phyloP scores from a whole-genome alignment of 164 flowering plant species.

The Berberis vulgaris region DNA sequence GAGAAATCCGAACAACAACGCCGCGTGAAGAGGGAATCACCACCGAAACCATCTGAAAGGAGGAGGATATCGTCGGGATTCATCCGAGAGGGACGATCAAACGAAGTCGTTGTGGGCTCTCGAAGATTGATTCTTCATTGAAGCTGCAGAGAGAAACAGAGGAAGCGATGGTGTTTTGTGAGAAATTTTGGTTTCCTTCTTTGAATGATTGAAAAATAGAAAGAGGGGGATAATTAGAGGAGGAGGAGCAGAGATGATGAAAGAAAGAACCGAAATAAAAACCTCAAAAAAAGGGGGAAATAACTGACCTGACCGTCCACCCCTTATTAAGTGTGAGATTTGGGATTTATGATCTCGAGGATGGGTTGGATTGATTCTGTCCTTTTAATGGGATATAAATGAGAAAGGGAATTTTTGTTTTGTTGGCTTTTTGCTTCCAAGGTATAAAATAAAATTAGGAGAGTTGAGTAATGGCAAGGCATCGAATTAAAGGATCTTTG shows the following conservation, averaged over 20 bases:
- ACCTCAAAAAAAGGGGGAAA: not conserved
- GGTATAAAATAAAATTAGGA: too few species aligned
- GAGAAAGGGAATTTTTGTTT: not conserved
- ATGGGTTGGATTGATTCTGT: not conserved
- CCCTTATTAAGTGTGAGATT: not conserved
- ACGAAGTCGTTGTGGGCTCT: not conserved
- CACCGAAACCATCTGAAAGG: slow-evolving; percentile 13
- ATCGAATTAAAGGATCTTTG: too few species aligned
- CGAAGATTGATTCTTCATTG: slow-evolving; percentile 8
- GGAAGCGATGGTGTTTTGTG: not conserved
- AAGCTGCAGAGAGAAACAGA: not conserved
- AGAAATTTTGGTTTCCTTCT: too few species aligned
- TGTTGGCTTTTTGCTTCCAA: too few species aligned
- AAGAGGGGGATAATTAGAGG: too few species aligned
- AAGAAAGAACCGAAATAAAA: not conserved
- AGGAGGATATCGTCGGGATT: slow-evolving; percentile 5
- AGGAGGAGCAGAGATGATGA: too few species aligned
- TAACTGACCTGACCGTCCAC: not conserved
- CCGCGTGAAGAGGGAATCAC: not conserved
- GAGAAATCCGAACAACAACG: slow-evolving; percentile 2
- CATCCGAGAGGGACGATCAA: slow-evolving; percentile 3
- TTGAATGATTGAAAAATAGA: too few species aligned
- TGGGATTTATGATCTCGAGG: not conserved
- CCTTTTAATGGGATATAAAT: not conserved
- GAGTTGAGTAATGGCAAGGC: too few species aligned